Evolutionary conservation across 108 stramenopile species (phyloP), one percentile per base, ranked within the genome.

Genomic region (Fragilariopsis cylindrus): DNA sequence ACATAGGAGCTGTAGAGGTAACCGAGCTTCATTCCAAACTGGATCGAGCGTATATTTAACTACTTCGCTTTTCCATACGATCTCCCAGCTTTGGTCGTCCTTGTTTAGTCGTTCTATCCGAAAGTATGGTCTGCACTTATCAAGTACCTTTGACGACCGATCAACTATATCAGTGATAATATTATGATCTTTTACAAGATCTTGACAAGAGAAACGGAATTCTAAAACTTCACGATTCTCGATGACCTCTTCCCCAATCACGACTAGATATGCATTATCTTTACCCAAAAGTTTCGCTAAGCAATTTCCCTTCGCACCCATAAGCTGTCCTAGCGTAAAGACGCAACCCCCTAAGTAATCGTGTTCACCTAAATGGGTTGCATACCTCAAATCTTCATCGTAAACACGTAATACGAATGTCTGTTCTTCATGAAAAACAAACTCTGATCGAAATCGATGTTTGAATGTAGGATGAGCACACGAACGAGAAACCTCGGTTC

Each of bases 31-130:
- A 43, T 71, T 72, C 84, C 85, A 91, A 7, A 73, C 83, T 2
- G 90, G 90, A 56, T 72, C 72, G 8, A 81, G 65, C 30, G 69
- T 79, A 40, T 82, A 50, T 56, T 81, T 83, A 13, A 85, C 53
- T 9, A 83, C 80, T 64, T 87, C 84, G 4, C 83, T 84, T 74
- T 88, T 87, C 84, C 82, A 91, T 2, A 87, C 73, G 16, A 81
- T 70, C 40, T 74, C 79, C 85, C 86, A 91, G 44, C 78, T 85
- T 49, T 84, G 83, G 71, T 85, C 82, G 53, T 91, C 90, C 46
- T 47, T 19, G 60, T 82, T 82, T 45, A 86, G 70, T n/a, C 81
- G 70, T 46, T 83, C 79, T 16, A 88, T n/a, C 2, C 71, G 76
- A 52, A 83, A 83, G 70, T 81, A 88, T 11, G 82, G 81, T 54